These are phyloP conservation scores for Xerocomellus amylosporus DNA, from an alignment of 768 basidiomycete genomes.

Conservation along the genomic window DNA sequence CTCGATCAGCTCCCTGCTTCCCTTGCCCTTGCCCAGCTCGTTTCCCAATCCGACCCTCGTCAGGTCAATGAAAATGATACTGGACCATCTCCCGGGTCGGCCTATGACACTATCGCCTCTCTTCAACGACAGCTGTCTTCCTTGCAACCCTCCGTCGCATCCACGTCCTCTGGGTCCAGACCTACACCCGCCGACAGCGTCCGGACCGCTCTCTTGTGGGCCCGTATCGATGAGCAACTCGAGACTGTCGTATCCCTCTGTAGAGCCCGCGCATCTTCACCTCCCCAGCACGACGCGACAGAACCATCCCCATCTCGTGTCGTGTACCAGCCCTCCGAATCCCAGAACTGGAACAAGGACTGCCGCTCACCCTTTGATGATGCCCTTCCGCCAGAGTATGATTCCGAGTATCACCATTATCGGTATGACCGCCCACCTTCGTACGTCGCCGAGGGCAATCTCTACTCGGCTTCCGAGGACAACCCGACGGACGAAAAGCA, in stretches of 20 bases:
- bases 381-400: constrained; percentile 57
- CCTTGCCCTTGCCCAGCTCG: constrained; percentile 16
- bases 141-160: constrained; percentile 44
- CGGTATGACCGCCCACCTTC: constrained; percentile 27
- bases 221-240: constrained; percentile 68
- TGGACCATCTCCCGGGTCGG: not conserved
- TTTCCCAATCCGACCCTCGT: constrained; percentile 9
- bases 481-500: constrained; percentile 7
- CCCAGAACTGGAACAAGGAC: constrained; percentile 12
- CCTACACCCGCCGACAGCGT: constrained; percentile 47
- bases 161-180: constrained; percentile 8
- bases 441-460: constrained; percentile 15
- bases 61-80: not conserved
- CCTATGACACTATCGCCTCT: constrained; percentile 50
- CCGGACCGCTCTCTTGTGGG: constrained; percentile 69
- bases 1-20: constrained; percentile 57
- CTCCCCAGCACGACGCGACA: constrained; percentile 4
- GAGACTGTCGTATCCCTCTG: constrained; percentile 68
- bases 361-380: constrained; percentile 16
- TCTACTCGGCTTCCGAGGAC: constrained; percentile 4
- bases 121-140: constrained; percentile 69
- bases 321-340: constrained; percentile 35
- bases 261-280: constrained; percentile 46
- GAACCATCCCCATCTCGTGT: constrained; percentile 19
- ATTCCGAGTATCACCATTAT: constrained; percentile 24